These are phyloP conservation scores for Plasmodium cynomolgi DNA, from an alignment of 169 alveolate genomes.

Conservation along the genomic window DNA sequence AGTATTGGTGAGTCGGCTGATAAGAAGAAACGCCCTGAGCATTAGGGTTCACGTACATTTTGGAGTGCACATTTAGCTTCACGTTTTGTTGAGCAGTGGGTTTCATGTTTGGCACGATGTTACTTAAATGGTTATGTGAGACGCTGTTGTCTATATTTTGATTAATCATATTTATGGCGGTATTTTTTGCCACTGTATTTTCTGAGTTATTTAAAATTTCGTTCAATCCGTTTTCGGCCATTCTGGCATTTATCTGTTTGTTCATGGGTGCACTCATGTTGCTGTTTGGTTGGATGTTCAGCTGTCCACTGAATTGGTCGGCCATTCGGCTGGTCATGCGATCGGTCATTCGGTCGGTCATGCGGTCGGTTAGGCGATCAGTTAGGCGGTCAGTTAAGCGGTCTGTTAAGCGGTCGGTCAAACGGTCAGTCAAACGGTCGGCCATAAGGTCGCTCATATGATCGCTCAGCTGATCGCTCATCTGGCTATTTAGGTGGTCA, in stretches of 20 bases:
- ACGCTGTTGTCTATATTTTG: conserved; percentile 56
- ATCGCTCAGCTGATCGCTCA: neutral
- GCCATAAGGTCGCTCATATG: neutral
- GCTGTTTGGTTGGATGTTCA: conserved; percentile 4
- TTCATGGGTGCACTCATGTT: conserved; percentile 5
- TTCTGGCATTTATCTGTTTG: conserved; percentile 12
- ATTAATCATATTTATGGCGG: conserved; percentile 53
- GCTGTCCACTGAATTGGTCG: conserved; percentile 15
- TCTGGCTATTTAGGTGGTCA: neutral
- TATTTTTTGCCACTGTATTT: conserved; percentile 1
- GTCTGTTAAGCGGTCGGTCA: neutral
- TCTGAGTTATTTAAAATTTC: conserved; percentile 45
- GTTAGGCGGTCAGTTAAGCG: too few species aligned
- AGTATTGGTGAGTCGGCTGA: conserved; percentile 10
- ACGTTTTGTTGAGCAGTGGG: conserved; percentile 15
- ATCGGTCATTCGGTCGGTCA: neutral
- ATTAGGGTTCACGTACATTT: conserved; percentile 25
- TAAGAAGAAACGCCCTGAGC: neutral
- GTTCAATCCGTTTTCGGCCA: conserved; percentile 15
- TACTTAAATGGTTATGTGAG: conserved; percentile 33
- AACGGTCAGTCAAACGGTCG: neutral
- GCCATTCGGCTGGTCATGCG: conserved; percentile 1
- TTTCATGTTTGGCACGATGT: conserved; percentile 18
- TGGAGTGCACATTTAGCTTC: conserved; percentile 23
- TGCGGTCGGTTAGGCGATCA: too few species aligned